Evolutionary conservation across 1,139 yeast genomes (phyloP).

Genomic region (Yamadazyma dendronema): DNA sequence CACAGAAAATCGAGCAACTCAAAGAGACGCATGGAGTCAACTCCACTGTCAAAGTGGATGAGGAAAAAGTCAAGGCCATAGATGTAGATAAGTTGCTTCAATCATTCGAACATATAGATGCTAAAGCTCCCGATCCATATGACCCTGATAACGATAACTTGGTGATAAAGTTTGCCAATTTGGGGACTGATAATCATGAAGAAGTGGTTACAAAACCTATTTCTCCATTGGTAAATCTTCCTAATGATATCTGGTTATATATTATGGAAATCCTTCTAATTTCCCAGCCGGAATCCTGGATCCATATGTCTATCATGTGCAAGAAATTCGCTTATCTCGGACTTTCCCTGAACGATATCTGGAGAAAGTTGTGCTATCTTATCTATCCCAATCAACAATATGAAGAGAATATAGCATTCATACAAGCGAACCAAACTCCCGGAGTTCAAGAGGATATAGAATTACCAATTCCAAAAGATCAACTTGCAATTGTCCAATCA

Average conservation of each 20-base stretch:
- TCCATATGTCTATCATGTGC: conserved; percentile 62
- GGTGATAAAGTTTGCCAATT: conserved; percentile 29
- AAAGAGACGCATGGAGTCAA: conserved; percentile 32
- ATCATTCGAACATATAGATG: conserved; percentile 30
- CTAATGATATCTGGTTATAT: conserved; percentile 61
- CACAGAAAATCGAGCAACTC: conserved; percentile 23
- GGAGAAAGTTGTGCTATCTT: conserved; percentile 55
- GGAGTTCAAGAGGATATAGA: conserved; percentile 15
- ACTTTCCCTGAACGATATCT: conserved; percentile 50
- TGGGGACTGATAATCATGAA: conserved; percentile 30
- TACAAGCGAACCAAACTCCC: conserved; percentile 15
- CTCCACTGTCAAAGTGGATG: conserved; percentile 28
- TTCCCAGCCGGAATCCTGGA: conserved; percentile 63
- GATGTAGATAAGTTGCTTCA: conserved; percentile 34
- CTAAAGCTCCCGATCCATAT: conserved; percentile 27
- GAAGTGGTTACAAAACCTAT: conserved; percentile 38
- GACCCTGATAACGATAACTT: conserved; percentile 19
- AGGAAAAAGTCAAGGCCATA: conserved; percentile 32
- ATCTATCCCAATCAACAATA: conserved; percentile 60
- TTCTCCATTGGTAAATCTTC: conserved; percentile 55
- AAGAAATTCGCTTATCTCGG: conserved; percentile 62
- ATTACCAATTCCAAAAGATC: conserved; percentile 43
- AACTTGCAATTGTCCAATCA: conserved; percentile 38
- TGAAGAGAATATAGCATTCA: conserved; percentile 33
- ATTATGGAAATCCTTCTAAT: conserved; percentile 55